Evolutionary conservation across 2,329 filamentous ascomycete species (phyloP), one percentile per base, ranked within the genome.

Genomic region (Nigrospora sphaerica): DNA sequence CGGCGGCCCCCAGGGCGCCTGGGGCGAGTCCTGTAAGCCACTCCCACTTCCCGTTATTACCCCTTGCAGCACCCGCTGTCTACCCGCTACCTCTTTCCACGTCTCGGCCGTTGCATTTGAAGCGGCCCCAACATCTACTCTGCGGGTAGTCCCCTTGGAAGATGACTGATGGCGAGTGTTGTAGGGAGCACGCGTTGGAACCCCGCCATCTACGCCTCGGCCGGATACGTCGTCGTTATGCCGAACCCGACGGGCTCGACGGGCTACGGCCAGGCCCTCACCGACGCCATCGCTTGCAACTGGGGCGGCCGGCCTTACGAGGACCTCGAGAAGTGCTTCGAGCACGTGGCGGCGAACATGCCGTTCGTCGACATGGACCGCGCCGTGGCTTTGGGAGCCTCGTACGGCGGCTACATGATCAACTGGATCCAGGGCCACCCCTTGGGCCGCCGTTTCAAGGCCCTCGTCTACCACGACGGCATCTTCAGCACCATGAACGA

Each of bases 351-450:
- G 52, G 66, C 78, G 31, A 74, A 86, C 46, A 64, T 91, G 55
- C 62, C 71, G 1, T 88, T 83, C 54, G 78, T 90, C 34, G 86
- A 93, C 59, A 85, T 79, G 0, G 63, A 71, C 4, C 75, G 80
- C 12, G 80, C 86, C 2, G 86, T 93, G 1, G 86, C 85, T 1
- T 68, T 89, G 0, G 88, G 88, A 6, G 88, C 86, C 1, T 83
- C 78, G 11, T 89, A 88, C 55, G 85, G 85, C 32, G 85, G 85
- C 5, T 88, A 80, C 58, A 88, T 88, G 85, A 81, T 87, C 52
- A 87, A 95, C 62, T 95, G 91, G 90, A 89, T 95, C 56, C 89
- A 95, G 66, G 91, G 91, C 9, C 86, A 93, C 52, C 76, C 80
- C 1, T 76, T 96, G 0, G 90, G 89, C 17, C 81, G 88, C 28